Evolutionary conservation across 1,284 basidiomycete species (phyloP).

Genomic region (Melanopsichium pennsylvanicum): DNA sequence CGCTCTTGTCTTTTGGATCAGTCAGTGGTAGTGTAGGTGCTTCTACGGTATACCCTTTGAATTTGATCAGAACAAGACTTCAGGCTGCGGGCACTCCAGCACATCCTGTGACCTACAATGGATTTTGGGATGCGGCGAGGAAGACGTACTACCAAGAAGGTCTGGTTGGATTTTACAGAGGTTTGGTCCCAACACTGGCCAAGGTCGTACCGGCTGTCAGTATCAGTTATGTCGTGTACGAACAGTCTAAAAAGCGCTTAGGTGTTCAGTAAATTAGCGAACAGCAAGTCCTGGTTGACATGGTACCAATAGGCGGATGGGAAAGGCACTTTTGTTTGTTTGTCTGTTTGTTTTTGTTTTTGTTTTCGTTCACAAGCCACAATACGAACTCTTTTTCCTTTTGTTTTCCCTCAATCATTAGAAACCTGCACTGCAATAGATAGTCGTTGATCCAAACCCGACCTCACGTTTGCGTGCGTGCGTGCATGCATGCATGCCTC

Average conservation of each 20-base stretch:
- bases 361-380: too few species aligned
- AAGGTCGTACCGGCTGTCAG: slow-evolving; percentile 69
- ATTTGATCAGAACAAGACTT: slow-evolving; percentile 86
- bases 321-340: too few species aligned
- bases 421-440: too few species aligned
- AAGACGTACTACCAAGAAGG: slow-evolving; percentile 87
- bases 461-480: too few species aligned
- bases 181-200: slow-evolving; percentile 85
- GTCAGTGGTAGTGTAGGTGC: slow-evolving; percentile 67
- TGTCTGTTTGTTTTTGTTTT: too few species aligned
- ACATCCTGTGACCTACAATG: slow-evolving; percentile 72
- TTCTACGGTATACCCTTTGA: slow-evolving; percentile 66
- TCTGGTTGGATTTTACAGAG: slow-evolving; percentile 93
- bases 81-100: slow-evolving; percentile 82
- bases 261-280: slow-evolving; percentile 38
- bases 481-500: too few species aligned
- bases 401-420: too few species aligned
- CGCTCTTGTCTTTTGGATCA: slow-evolving; percentile 66
- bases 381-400: too few species aligned
- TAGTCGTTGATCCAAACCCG: too few species aligned
- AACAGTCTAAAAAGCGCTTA: slow-evolving; percentile 55
- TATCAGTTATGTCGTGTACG: slow-evolving; percentile 65
- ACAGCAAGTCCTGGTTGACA: too few species aligned
- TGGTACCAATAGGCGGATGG: too few species aligned
- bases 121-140: slow-evolving; percentile 82